phyloP scores from a whole-genome alignment of 2,329 filamentous ascomycete species.

The Monilinia polystroma region DNA sequence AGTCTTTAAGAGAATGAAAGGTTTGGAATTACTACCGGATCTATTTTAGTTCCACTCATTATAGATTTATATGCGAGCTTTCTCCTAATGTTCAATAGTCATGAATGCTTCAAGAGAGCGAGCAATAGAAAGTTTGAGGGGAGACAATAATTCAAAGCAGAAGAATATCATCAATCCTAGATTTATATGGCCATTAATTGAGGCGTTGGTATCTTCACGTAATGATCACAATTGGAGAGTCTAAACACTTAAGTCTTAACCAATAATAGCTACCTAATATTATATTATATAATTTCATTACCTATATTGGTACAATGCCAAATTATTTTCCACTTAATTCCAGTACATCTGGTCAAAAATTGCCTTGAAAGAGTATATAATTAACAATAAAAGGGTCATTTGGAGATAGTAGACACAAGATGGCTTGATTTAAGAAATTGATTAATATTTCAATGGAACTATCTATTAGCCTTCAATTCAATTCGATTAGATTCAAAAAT shows the following conservation, averaged over 20 bases:
- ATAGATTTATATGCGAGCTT: no score
- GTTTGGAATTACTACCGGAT: not conserved
- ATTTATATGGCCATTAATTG: not conserved
- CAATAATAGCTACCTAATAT: not conserved
- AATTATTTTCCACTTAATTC: not conserved
- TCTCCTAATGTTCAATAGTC: no score
- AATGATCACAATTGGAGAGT: not conserved
- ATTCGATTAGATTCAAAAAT: no score
- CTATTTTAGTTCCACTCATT: no score
- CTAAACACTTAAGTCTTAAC: no score
- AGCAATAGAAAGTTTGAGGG: not conserved
- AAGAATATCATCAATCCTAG: not conserved
- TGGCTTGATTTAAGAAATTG: not conserved
- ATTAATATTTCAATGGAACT: no score
- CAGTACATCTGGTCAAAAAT: fast-evolving
- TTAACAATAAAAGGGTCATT: no score
- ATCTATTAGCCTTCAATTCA: not conserved
- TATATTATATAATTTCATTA: no score
- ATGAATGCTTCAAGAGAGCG: not conserved
- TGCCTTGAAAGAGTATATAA: not conserved
- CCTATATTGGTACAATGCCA: no score
- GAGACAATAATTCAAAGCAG: not conserved
- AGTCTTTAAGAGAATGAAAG: not conserved
- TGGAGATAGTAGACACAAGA: no score
- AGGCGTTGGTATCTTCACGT: no score